Conservation (phyloP, 2,329 filamentous ascomycete genomes). For the Fusarium dlaminii region DNA sequence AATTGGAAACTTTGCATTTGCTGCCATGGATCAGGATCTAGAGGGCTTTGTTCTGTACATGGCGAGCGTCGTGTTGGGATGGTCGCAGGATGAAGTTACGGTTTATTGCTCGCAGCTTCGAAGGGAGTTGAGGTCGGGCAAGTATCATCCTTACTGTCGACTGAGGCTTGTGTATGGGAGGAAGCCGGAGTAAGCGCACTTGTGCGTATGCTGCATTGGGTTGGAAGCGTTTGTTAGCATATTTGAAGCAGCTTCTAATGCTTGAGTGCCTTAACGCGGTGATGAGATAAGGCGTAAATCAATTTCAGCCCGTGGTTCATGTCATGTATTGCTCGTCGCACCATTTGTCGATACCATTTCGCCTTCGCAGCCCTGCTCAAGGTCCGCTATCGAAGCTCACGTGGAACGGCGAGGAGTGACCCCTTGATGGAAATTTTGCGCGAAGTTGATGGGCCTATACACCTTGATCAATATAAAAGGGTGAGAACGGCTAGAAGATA, state of each 20-base stretch:
- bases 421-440: too few species aligned
- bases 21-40: constrained; percentile 4
- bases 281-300: background rate
- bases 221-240: background rate
- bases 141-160: constrained; percentile 16
- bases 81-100: constrained; percentile 11
- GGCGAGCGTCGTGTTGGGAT: constrained; percentile 12
- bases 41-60: background rate
- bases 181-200: background rate
- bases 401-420: too few species aligned
- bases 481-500: too few species aligned
- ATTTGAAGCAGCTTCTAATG: background rate
- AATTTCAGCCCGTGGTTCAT: rapidly evolving
- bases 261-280: background rate
- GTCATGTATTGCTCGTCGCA: rapidly evolving
- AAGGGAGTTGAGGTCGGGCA: background rate
- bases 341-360: too few species aligned
- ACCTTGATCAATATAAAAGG: too few species aligned
- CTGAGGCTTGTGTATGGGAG: constrained; percentile 8
- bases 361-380: too few species aligned
- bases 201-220: background rate
- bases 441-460: too few species aligned
- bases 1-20: background rate
- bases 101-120: constrained; percentile 25
- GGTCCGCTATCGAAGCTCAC: too few species aligned